Base-by-base conservation (phyloP, 139 green algal genomes). In the Deuterostichococcus epilithicus region DNA sequence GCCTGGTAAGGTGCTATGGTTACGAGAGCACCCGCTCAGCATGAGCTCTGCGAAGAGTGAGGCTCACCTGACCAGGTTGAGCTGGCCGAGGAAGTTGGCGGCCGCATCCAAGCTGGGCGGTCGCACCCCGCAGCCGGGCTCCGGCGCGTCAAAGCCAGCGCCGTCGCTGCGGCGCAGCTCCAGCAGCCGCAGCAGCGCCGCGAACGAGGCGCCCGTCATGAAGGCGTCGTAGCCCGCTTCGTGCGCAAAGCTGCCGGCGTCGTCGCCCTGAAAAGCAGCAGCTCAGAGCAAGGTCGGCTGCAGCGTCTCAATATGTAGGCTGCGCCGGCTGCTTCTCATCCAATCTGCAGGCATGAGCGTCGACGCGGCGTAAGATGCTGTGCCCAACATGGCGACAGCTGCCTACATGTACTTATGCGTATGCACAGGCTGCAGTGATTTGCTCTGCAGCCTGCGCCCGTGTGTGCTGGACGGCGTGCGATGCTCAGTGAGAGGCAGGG, bases 201-300 rank as follows among this genome's bases (percentile, higher is more conserved):
- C 65, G 66, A 82, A 78, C 20, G n/a, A 33, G 32, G 72, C 78
- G 5, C 10, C 91, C 0, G 91, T 95, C 87, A 95, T 96, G 78
- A 86, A 94, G 0, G 91, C 91, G 63, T 95, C 91, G 44, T 86
- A 95, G 0, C 91, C 91, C 0, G 91, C 91, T 74, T 95, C 91
- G 45, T 95, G 91, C 1, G 86, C 91, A 65, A 75, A 79, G 0
- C 47, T 69, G 28, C 37, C 38, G 0, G 76, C 73, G 18, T 76
- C 74, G 2, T 59, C 73, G 1, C 65, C 72, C 68, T 85, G 73
- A 68, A 73, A 44, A 34, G 39, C 22, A 28, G 58, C 32, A 52
- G 2, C 42, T 73, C 28, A 30, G 68, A 73, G n/a, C 20, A n/a
- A n/a, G n/a, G n/a, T n/a, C n/a, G n/a, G n/a, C n/a, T n/a, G n/a